Evolutionary conservation across 352 stramenopile genomes (phyloP).

Genomic region (Elongisporangium anandrum): DNA sequence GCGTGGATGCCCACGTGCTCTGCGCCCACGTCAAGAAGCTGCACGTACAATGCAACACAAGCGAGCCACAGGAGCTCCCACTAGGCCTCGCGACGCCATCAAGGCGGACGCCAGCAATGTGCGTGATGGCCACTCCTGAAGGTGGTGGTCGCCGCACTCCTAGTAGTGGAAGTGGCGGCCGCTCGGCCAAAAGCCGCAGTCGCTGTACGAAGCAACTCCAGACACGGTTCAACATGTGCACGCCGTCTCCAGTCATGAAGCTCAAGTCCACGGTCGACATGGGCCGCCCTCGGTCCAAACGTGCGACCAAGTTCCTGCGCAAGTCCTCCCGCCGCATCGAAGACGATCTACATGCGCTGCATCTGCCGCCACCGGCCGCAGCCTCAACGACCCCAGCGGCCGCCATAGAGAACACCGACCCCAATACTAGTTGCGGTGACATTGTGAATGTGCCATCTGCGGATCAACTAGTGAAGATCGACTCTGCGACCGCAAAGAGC

Average conservation of each 20-base stretch:
- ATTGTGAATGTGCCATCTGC: background rate
- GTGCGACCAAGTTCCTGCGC: conserved; percentile 35
- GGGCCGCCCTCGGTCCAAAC: conserved; percentile 65
- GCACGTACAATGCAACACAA: background rate
- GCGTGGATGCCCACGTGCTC: conserved; percentile 29
- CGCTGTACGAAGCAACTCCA: conserved; percentile 3
- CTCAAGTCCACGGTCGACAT: conserved; percentile 77
- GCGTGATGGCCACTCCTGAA: conserved; percentile 27
- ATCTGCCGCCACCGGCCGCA: background rate
- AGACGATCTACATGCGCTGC: conserved; percentile 36
- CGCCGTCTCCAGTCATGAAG: conserved; percentile 77
- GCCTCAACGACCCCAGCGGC: too few species aligned
- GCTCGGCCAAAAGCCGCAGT: background rate
- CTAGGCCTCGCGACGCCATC: background rate
- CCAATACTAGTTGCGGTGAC: background rate
- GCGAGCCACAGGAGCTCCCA: conserved; percentile 1
- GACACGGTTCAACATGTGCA: conserved; percentile 59
- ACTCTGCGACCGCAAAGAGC: background rate
- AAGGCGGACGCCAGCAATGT: conserved; percentile 9
- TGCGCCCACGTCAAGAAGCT: conserved; percentile 36
- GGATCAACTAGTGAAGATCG: background rate
- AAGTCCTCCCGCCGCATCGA: conserved; percentile 51
- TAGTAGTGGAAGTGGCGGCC: background rate
- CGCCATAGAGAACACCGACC: background rate
- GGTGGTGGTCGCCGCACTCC: background rate